Evolutionary conservation across 345 rosid species (phyloP), one percentile per base, ranked within the genome.

Genomic region (Microthlaspi erraticum): DNA sequence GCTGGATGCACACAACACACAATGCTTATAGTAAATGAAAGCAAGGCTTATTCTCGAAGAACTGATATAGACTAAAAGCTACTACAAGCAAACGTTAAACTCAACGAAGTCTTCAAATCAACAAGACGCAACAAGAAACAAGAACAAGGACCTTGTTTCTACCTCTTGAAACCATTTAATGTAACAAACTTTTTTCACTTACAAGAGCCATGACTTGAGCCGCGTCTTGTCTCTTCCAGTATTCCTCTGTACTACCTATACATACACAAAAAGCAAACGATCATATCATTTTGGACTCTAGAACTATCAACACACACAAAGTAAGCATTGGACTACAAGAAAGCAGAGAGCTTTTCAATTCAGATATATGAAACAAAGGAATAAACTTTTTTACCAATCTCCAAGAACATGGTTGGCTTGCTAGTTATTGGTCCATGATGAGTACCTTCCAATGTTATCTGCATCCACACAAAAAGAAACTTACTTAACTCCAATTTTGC

Each of bases 371-470:
- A 46, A 46, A 10, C 20, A 56, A 13, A 66, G 53, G 59, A 42
- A 17, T 16, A 60, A 26, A 65, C 75, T 62, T 26, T 26, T 26
- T 26, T 73, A 88, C 98, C 97, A 66, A 93, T 93, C 81, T 93
- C 98, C 37, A 90, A 60, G 76, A 93, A 93, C 97, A 93, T 77
- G 0, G 98, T 89, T 16, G 93, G 98, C 64, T 85, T 90, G 63
- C 36, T 86, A 4, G 98, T 90, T 68, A 83, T 50, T 0, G 97
- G 98, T 65, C 98, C 97, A 82, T 93, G 98, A 77, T 93, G 97
- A 66, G 97, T 93, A 10, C 77, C 98, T 84, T 93, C 98, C 83
- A 93, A 78, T 63, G 98, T 93, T 51, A 93, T 81, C 97, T 93
- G 34, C 52, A 82, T 6, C 33, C 31, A 65, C 32, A 73, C 44